Evolutionary conservation across 2,329 filamentous ascomycete genomes (phyloP), one percentile per base, ranked within the genome.

Genomic region (Sporothrix pseudoabietina): DNA sequence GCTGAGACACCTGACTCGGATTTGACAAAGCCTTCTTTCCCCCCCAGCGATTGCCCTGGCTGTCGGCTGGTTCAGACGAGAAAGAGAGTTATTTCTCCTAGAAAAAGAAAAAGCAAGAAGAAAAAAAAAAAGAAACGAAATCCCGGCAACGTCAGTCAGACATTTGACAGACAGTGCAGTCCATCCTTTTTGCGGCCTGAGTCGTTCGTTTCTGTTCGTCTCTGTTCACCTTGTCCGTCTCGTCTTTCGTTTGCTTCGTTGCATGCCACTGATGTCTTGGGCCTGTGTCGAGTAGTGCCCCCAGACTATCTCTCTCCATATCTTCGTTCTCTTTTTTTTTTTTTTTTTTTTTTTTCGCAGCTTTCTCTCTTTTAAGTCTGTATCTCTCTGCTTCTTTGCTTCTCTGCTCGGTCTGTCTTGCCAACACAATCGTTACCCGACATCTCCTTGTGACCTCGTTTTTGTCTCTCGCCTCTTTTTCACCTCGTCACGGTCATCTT

Each of bases 1-100:
- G 61, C 61, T 74, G 71, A 75, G 72, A 75, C 74, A 76, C n/a
- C 54, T 70, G 68, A 59, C 71, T 74, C 68, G 57, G 35, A 19
- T 72, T 71, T 72, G 71, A 74, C 55, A 65, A 65, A 69, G 72
- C 72, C 72, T 55, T 59, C 59, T 32, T 39, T 39, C n/a, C 41
- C 47, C 32, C 49, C 57, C 59, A 59, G 59, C 54, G 19, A 61
- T 35, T 68, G 54, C 19, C 14, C 54, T 71, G 69, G 30, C 68
- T 57, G 72, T 47, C 55, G 35, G 72, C 19, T 54, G 26, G 26
- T 35, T 39, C 39, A 63, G 22, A 68, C 26, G 61, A 65, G 22
- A 30, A 65, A 26, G 61, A 61, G 32, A 63, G 35, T 26, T 44
- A 41, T 35, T 55, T 52, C 16, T 44, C 32, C 41, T 41, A 22